Evolutionary conservation across 2,329 filamentous ascomycete species (phyloP).

Genomic region (Emmonsiellopsis sp.): DNA sequence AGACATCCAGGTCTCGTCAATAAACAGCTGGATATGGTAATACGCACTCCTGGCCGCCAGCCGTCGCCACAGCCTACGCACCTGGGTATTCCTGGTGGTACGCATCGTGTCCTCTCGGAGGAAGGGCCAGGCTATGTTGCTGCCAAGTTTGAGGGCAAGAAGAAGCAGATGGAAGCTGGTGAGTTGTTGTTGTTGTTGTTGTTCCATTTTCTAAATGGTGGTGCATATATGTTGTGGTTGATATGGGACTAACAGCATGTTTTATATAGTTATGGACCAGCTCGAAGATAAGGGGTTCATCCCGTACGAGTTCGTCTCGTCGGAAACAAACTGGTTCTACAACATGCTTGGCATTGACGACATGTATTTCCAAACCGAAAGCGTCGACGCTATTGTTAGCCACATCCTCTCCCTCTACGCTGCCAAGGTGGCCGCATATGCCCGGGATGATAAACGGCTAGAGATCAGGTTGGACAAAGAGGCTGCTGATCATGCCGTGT

Average conservation of each 20-base stretch:
- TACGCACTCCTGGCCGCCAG: slow-evolving; percentile 48
- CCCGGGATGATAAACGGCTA: slow-evolving; percentile 83
- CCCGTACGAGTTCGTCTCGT: slow-evolving; percentile 69
- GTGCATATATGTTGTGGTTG: not conserved
- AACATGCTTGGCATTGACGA: slow-evolving; percentile 95
- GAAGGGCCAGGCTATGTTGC: slow-evolving; percentile 91
- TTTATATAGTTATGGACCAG: slow-evolving; percentile 60
- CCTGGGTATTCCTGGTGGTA: slow-evolving; percentile 57
- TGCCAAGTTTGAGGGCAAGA: slow-evolving; percentile 86
- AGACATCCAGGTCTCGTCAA: slow-evolving; percentile 37
- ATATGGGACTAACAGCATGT: slow-evolving; percentile 15
- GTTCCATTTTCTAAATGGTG: not conserved
- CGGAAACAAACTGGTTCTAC: slow-evolving; percentile 94
- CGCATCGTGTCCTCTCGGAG: slow-evolving; percentile 68
- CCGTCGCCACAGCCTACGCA: slow-evolving; percentile 86
- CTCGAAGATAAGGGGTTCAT: slow-evolving; percentile 77
- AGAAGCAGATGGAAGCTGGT: slow-evolving; percentile 79
- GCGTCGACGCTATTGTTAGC: slow-evolving; percentile 74
- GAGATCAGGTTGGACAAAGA: slow-evolving; percentile 97
- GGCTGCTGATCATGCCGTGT: slow-evolving; percentile 86
- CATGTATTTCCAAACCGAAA: slow-evolving; percentile 93
- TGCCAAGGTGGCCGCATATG: slow-evolving; percentile 88
- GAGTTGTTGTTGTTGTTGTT: slow-evolving; percentile 22
- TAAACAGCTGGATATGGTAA: slow-evolving; percentile 49
- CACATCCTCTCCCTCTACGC: slow-evolving; percentile 95